These are phyloP conservation scores for Wickerhamiella sorbophila DNA, from an alignment of 805 yeast genomes.

Conservation along the genomic window DNA sequence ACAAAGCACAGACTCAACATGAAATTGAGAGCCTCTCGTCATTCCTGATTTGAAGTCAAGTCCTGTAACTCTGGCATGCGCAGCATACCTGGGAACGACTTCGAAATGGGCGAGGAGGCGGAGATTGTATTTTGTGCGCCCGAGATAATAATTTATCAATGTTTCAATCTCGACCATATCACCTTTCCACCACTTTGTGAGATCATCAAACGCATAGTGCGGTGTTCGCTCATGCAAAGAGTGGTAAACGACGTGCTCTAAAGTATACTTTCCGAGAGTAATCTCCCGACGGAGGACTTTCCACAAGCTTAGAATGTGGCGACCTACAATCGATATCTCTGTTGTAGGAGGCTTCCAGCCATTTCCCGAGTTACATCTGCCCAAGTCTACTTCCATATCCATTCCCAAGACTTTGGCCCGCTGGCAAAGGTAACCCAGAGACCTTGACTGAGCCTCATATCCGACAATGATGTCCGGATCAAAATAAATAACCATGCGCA, in stretches of 20 bases:
- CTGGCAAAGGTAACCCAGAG: constrained; percentile 86
- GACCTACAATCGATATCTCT: constrained; percentile 51
- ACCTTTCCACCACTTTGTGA: constrained; percentile 35
- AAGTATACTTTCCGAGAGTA: constrained; percentile 48
- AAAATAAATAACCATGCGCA: constrained; percentile 39
- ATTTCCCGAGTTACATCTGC: constrained; percentile 8
- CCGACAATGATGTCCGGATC: constrained; percentile 89
- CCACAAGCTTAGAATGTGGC: constrained; percentile 83
- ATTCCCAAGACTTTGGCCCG: constrained; percentile 26
- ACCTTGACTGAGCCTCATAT: constrained; percentile 59
- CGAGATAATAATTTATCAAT: constrained; percentile 34
- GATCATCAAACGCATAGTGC: constrained; percentile 33
- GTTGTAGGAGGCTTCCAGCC: constrained; percentile 40
- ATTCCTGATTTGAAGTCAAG: constrained; percentile 79
- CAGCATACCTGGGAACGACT: constrained; percentile 53
- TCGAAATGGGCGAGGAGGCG: constrained; percentile 48
- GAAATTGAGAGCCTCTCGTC: constrained; percentile 85
- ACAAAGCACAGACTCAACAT: constrained; percentile 72
- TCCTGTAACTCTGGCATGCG: constrained; percentile 75
- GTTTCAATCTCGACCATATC: constrained; percentile 19
- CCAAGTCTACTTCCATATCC: constrained; percentile 6
- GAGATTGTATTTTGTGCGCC: constrained; percentile 32
- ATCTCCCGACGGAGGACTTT: constrained; percentile 50
- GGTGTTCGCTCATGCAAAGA: constrained; percentile 57
- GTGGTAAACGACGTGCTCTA: constrained; percentile 65